Conservation (phyloP, 2,329 filamentous ascomycete species). For the Epichloe coenophiala region DNA sequence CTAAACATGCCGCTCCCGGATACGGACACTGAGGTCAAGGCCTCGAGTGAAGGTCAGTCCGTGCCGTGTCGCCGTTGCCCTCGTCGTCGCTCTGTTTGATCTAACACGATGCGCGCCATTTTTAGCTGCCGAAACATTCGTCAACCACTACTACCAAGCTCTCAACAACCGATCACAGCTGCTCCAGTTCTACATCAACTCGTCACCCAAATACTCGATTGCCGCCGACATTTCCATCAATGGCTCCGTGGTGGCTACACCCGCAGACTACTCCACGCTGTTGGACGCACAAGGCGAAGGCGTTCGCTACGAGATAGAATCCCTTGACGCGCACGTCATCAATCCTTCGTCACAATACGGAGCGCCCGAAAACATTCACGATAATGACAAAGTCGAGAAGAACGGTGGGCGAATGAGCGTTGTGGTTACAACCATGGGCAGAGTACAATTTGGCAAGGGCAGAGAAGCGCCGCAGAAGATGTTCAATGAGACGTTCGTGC, state of each 20-base stretch:
- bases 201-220: constrained; percentile 37
- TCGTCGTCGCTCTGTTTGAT: not conserved
- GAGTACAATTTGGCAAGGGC: constrained; percentile 52
- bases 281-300: constrained; percentile 48
- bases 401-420: constrained; percentile 51
- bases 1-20: constrained; percentile 22
- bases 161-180: constrained; percentile 52
- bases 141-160: constrained; percentile 62
- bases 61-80: not conserved
- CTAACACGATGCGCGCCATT: not conserved
- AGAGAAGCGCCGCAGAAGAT: constrained; percentile 49
- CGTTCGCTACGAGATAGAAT: constrained; percentile 59
- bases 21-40: constrained; percentile 29
- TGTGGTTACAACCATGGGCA: constrained; percentile 60
- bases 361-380: constrained; percentile 32
- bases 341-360: constrained; percentile 52
- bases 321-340: constrained; percentile 64
- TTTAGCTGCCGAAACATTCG: constrained; percentile 56
- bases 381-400: constrained; percentile 30
- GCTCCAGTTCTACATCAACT: constrained; percentile 55
- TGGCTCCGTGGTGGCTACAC: constrained; percentile 51
- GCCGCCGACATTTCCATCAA: constrained; percentile 67
- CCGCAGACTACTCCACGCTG: constrained; percentile 51
- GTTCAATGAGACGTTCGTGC: constrained; percentile 69
- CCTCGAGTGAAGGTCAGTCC: constrained; percentile 31